phyloP scores from a whole-genome alignment of 1,284 basidiomycete genomes.

The Trichosporon sp. region DNA sequence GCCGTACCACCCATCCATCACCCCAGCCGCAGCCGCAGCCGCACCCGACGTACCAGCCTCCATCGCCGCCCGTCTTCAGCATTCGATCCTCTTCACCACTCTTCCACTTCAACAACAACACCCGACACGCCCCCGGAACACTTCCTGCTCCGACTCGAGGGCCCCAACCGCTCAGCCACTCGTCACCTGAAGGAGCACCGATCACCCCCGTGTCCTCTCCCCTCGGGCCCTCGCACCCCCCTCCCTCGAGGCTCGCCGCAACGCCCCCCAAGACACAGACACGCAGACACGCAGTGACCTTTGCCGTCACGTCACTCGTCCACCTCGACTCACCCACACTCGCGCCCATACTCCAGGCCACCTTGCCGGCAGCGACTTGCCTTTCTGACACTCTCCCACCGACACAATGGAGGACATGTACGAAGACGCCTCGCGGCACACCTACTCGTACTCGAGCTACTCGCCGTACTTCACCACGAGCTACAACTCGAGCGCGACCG shows the following conservation, averaged over 20 bases:
- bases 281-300: background rate
- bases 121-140: background rate
- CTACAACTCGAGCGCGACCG: constrained; percentile 7
- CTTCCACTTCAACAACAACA: too few species aligned
- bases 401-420: constrained; percentile 39
- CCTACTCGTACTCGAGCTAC: constrained; percentile 26
- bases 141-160: background rate
- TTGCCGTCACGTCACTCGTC: background rate
- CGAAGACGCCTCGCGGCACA: constrained; percentile 26
- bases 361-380: background rate
- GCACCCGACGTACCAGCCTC: background rate
- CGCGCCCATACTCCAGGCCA: background rate
- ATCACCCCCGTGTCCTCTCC: background rate
- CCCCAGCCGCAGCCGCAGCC: background rate
- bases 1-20: background rate
- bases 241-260: background rate
- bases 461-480: constrained; percentile 25
- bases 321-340: background rate
- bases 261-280: background rate
- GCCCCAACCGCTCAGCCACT: background rate
- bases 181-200: constrained; percentile 2
- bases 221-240: background rate
- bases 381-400: background rate
- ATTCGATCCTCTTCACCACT: background rate
- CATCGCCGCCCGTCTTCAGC: background rate